A percentile compares a stretch with the other conserved stretches of the same genome.
phyloP scores from a whole-genome alignment of 768 basidiomycete genomes.

The Tricholoma terreum region DNA sequence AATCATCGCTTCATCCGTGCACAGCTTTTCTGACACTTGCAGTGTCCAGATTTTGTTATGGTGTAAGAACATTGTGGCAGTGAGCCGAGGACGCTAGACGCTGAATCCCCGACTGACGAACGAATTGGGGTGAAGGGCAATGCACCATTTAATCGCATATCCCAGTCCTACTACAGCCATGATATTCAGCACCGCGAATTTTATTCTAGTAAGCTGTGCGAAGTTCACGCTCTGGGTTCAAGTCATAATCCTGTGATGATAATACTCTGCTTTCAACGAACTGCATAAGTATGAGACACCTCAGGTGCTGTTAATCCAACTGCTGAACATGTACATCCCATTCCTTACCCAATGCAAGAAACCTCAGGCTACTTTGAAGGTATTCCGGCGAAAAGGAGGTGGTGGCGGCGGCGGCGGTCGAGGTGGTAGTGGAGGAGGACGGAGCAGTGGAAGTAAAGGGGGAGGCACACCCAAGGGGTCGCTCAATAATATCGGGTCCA shows the following conservation, averaged over 20 bases:
- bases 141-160: too few species aligned
- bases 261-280: too few species aligned
- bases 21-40: background rate
- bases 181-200: too few species aligned
- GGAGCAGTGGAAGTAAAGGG: background rate
- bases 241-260: too few species aligned
- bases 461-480: slow-evolving; percentile 1
- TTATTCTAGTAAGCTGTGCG: background rate
- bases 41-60: too few species aligned
- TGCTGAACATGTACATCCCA: slow-evolving; percentile 6
- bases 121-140: background rate
- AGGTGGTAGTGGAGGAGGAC: background rate
- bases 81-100: too few species aligned
- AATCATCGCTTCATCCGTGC: too few species aligned
- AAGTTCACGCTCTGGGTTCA: background rate
- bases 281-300: background rate
- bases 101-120: background rate
- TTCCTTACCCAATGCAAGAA: background rate
- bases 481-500: background rate
- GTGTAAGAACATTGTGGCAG: too few species aligned
- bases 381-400: slow-evolving; percentile 12
- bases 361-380: background rate
- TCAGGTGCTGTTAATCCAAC: background rate
- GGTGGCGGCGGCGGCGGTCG: slow-evolving; percentile 6
- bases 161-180: too few species aligned